Conservation (phyloP, 2,329 filamentous ascomycete genomes). For the Seiridium unicorne region DNA sequence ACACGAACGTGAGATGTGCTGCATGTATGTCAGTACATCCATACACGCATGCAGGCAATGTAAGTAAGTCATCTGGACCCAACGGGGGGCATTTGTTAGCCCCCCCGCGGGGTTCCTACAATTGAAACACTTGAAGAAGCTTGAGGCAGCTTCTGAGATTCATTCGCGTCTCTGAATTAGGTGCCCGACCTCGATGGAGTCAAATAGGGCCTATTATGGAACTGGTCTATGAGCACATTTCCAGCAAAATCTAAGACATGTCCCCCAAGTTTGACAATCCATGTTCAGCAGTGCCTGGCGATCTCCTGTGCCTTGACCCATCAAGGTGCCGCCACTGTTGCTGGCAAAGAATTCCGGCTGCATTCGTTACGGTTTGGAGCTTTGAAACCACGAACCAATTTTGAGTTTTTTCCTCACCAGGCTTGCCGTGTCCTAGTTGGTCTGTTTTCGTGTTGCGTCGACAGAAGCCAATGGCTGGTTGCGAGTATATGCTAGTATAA, state of each 20-base stretch:
- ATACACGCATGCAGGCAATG: background rate
- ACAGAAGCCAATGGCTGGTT: too few relatives aligned
- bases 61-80: background rate
- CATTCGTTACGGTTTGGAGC: too few relatives aligned
- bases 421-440: too few relatives aligned
- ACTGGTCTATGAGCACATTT: background rate
- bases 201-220: conserved; percentile 2
- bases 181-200: background rate
- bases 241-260: background rate
- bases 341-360: too few relatives aligned
- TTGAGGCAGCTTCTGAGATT: background rate
- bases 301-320: background rate
- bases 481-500: too few relatives aligned
- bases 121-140: background rate
- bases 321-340: too few relatives aligned
- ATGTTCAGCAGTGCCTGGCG: background rate
- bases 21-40: background rate
- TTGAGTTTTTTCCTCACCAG: too few relatives aligned
- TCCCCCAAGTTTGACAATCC: background rate
- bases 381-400: too few relatives aligned
- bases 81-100: background rate
- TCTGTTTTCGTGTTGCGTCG: too few relatives aligned
- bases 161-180: background rate
- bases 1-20: background rate
- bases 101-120: background rate